Base-by-base conservation (phyloP, 495 filamentous ascomycete genomes). In the Aspergillus egyptiacus region DNA sequence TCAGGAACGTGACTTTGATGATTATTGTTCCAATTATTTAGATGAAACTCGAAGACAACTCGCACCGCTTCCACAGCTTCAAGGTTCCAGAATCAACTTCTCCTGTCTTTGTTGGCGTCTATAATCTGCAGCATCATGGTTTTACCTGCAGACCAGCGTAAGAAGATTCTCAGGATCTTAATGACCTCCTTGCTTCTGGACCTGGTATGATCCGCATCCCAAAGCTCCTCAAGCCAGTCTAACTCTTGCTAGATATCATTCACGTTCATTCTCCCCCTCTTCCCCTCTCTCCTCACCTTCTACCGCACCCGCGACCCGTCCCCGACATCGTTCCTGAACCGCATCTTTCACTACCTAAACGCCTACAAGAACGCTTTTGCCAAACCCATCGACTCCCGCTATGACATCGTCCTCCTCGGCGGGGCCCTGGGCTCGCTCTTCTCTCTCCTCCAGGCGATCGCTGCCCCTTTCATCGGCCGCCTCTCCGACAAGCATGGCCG, bases 211-310 rank as follows among this genome's bases (percentile, higher is more conserved):
- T 20, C 13, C 25, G 13, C 40, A 27, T 6, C 40, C 18, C 5
- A 1, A 2, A n/a, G 17, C 19, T 44, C 41, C 5, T 3, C 20
- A 6, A 13, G 15, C 10, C 8, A 27, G 3, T 19, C 27, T 44
- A 32, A 32, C 28, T 1, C 1, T 11, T 19, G 13, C 11, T 51
- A 89, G 85, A 84, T 89, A 54, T 89, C 86, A 27, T 90, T 90
- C 64, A 97, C 94, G n/a, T 93, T 97, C 68, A 96, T 97, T 69
- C 85, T 98, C 5, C 93, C 93, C 1, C 82, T 98, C 34, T 98
- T 96, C 63, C 93, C 93, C 3, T 87, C 86, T 15, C 83, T 98
- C 14, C 82, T 98, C 63, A 81, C 90, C 59, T 97, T 96, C 77
- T 99, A 99, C 73, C 86, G 89, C 64, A 79, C 83, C 51, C 59